Evolutionary conservation across 306 rosid genomes (phyloP), one percentile per base, ranked within the genome.

Genomic region (Quercus variabilis): DNA sequence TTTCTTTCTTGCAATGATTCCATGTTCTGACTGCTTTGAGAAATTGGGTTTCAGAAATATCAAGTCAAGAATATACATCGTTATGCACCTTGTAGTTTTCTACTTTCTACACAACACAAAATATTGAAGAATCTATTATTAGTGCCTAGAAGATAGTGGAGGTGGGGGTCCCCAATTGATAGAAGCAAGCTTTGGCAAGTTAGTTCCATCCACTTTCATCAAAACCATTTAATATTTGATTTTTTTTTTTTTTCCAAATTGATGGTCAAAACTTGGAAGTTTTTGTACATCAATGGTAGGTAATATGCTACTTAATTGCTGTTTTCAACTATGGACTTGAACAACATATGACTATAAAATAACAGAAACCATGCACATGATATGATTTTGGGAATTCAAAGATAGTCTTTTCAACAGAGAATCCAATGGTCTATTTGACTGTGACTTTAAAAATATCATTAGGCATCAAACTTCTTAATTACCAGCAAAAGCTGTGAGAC

Each of bases 1-100:
- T 74, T 80, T 31, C 71, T 55, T 41, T 18, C 31, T 54, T 77
- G 19, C 43, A 77, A 77, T 68, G 1, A 77, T 77, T 52, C 35
- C 71, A 69, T 55, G 33, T 35, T 23, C 7, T 68, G 80, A 77
- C 68, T n/a, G 19, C 63, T 64, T 74, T 13, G 23, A 43, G n/a
- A 69, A 74, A 41, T 69, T 58, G 84, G 71, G 59, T 55, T 55
- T 77, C 23, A 38, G 28, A 31, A 54, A 5, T 46, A 67, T 33
- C 14, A 19, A 64, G 15, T 35, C 49, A 67, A 33, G 35, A 30
- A 31, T 8, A 49, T 33, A 67, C 72, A 67, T 33, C 26, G 52
- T 19, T 64, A 31, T 28, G 20, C 41, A 64, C 20, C n/a, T 14
- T 35, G 26, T 67, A 33, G 26, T 67, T 33, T 35, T 67, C 52